Evolutionary conservation across 1,284 basidiomycete genomes (phyloP), one percentile per base, ranked within the genome.

Genomic region (Trametes versicolor): DNA sequence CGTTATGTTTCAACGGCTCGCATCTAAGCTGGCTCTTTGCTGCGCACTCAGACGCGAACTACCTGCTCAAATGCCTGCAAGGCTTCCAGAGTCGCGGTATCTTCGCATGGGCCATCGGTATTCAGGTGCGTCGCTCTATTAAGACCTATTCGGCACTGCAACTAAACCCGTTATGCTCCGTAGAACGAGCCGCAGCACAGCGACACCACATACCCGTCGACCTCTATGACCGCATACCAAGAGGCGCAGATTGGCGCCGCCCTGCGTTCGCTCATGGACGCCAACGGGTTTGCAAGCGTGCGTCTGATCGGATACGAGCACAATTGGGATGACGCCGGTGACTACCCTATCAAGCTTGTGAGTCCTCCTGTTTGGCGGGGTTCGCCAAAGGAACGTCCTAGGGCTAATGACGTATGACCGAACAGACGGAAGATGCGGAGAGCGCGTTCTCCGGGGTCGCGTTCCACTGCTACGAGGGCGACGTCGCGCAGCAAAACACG

Each of bases 121-220:
- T 84, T 21, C 82, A 85, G 80, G 83, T 82, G 19, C n/a, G 55
- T 51, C 8, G 41, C 43, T 27, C 9, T 36, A n/a, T n/a, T n/a
- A n/a, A n/a, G n/a, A n/a, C n/a, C 25, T 17, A 10, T 4, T 23
- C 19, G 13, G 6, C 23, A 9, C 27, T n/a, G n/a, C n/a, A n/a
- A n/a, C n/a, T n/a, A n/a, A n/a, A n/a, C n/a, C n/a, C n/a, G n/a
- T n/a, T n/a, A 10, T 37, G 13, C n/a, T 25, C n/a, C 41, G 19
- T 17, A 85, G 84, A 86, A 86, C 65, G 85, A 86, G 59, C 84
- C 84, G 1, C 77, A 83, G 68, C 82, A 84, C 71, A 78, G 72
- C 65, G 74, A 81, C 69, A 61, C 77, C 13, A 81, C 79, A 3
- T 85, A 85, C 60, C 85, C 84, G 1, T 80, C 81, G 0, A 81